Conservation (phyloP, 169 alveolate species). For the Plasmodium malariae region DNA sequence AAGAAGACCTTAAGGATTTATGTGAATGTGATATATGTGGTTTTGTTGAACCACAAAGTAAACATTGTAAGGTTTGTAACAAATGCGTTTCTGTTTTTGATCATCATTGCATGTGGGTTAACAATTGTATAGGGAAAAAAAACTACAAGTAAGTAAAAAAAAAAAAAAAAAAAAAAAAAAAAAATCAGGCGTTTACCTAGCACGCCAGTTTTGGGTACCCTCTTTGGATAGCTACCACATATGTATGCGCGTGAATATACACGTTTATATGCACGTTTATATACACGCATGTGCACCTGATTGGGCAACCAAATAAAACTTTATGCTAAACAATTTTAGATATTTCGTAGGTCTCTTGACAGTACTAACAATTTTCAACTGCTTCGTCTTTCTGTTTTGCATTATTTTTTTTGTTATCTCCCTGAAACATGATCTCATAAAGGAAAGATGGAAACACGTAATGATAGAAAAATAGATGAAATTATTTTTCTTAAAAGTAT, state of each 20-base stretch:
- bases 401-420: conserved; percentile 36
- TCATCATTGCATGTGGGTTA: conserved; percentile 94
- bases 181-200: too few relatives aligned
- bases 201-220: too few relatives aligned
- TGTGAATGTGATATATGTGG: conserved; percentile 82
- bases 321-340: conserved; percentile 19
- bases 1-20: conserved; percentile 35
- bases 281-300: neutral
- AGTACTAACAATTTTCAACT: conserved; percentile 34
- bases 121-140: conserved; percentile 91
- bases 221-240: too few relatives aligned
- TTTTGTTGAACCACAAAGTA: conserved; percentile 81
- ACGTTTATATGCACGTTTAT: neutral
- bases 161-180: neutral
- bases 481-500: neutral
- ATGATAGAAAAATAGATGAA: neutral
- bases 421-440: conserved; percentile 39
- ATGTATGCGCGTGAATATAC: neutral
- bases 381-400: conserved; percentile 67
- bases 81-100: conserved; percentile 91
- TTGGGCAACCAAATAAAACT: neutral
- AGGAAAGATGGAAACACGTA: conserved; percentile 61
- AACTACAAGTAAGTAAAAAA: conserved; percentile 80
- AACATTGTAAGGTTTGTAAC: conserved; percentile 92
- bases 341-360: conserved; percentile 64